Evolutionary conservation across 2,329 filamentous ascomycete species (phyloP).

Genomic region (Trichoderma afroharzianum): DNA sequence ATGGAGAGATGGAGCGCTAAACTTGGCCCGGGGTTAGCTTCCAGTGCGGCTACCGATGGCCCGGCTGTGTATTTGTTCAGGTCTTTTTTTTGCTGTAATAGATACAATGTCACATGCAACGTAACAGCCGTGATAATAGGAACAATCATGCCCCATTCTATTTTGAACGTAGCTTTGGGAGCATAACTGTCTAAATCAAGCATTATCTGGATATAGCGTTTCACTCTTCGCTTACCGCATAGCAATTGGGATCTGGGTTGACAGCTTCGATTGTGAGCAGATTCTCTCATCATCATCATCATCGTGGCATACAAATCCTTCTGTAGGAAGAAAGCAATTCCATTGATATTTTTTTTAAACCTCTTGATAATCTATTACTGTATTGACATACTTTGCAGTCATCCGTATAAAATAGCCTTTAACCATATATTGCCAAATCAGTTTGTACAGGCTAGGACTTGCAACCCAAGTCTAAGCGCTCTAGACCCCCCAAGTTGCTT

Average conservation of each 20-base stretch:
- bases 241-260: neutral
- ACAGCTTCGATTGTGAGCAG: neutral
- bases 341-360: neutral
- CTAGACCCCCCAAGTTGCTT: neutral
- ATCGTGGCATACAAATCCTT: neutral
- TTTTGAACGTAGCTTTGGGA: neutral
- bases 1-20: neutral
- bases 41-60: neutral
- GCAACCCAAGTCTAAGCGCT: neutral
- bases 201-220: neutral
- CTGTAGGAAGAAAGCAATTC: neutral
- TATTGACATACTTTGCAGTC: slow-evolving; percentile 6
- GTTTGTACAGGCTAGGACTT: neutral
- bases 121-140: neutral
- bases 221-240: neutral
- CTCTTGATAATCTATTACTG: neutral
- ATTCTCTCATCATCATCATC: neutral
- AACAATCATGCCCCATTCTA: neutral
- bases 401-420: slow-evolving; percentile 2
- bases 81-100: neutral
- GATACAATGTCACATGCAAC: neutral
- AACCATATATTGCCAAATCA: neutral
- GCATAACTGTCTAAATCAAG: neutral
- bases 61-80: neutral
- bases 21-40: neutral